A percentile compares a stretch with the other conserved stretches of the same genome.
phyloP scores from a whole-genome alignment of 805 yeast genomes.

The Metschnikowia reukaufii region DNA sequence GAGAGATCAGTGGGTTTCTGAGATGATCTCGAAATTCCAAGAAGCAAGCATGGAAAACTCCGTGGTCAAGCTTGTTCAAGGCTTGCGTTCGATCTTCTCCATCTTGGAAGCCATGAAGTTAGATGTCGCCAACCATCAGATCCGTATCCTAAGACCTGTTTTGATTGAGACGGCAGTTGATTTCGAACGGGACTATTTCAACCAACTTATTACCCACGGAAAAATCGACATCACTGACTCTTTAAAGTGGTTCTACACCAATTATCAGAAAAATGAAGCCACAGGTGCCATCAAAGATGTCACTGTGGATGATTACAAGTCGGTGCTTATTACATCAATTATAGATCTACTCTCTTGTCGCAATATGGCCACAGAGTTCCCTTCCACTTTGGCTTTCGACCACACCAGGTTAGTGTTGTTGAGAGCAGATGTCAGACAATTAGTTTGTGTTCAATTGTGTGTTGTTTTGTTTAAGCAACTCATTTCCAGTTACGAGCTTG shows the following conservation, averaged over 20 bases:
- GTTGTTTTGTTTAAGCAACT: constrained; percentile 71
- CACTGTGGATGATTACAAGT: constrained; percentile 29
- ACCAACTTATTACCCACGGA: constrained; percentile 49
- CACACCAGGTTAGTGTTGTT: constrained; percentile 73
- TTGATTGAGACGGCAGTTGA: constrained; percentile 84
- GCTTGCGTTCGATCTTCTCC: constrained; percentile 72
- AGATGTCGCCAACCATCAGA: constrained; percentile 94
- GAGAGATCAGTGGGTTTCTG: constrained; percentile 88
- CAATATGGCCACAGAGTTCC: constrained; percentile 78
- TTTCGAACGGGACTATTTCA: constrained; percentile 83
- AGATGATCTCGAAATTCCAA: constrained; percentile 64
- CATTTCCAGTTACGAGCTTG: constrained; percentile 38
- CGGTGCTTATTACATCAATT: constrained; percentile 50
- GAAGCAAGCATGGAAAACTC: constrained; percentile 49
- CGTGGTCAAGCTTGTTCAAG: constrained; percentile 61
- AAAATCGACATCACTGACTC: constrained; percentile 62
- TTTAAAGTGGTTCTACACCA: constrained; percentile 61
- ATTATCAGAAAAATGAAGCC: constrained; percentile 25
- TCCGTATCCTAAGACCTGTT: constrained; percentile 79
- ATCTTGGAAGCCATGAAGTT: constrained; percentile 92
- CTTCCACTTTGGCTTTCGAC: constrained; percentile 80
- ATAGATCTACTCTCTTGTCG: constrained; percentile 71
- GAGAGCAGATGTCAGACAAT: constrained; percentile 82
- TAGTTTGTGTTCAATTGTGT: constrained; percentile 77
- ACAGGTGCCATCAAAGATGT: constrained; percentile 15